phyloP scores from a whole-genome alignment of 139 green algal species.

The Penium margaritaceum region DNA sequence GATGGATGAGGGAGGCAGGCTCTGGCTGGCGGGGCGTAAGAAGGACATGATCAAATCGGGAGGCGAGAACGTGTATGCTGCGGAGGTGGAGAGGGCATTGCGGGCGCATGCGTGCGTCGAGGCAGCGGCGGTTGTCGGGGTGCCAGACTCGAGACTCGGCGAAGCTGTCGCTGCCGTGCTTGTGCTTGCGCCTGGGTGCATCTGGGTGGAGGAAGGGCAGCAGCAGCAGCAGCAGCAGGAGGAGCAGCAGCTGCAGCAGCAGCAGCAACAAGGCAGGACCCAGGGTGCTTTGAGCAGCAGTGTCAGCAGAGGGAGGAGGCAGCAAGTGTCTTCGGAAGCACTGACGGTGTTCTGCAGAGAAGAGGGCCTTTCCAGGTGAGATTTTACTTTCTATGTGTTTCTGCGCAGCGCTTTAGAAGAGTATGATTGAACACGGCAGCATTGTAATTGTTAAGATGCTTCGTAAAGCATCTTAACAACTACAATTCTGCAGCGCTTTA shows the following conservation, averaged over 20 bases:
- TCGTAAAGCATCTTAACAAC: neutral
- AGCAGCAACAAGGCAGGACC: neutral
- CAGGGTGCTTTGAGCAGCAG: neutral
- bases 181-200: conserved; percentile 55
- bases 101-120: conserved; percentile 54
- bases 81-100: conserved; percentile 62
- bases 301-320: neutral
- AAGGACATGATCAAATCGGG: conserved; percentile 86
- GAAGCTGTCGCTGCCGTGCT: conserved; percentile 64
- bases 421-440: too few species aligned
- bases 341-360: neutral
- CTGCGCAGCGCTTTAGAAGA: too few species aligned
- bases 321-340: neutral
- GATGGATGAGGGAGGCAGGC: conserved; percentile 43
- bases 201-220: neutral
- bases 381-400: too few species aligned
- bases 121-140: conserved; percentile 68
- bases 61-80: conserved; percentile 78
- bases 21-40: conserved; percentile 72
- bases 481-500: neutral
- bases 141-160: conserved; percentile 65
- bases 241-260: neutral
- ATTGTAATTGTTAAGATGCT: neutral
- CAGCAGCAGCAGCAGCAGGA: too few species aligned
- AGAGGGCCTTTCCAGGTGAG: neutral